These are phyloP conservation scores for Zymoseptoria passerinii DNA, from an alignment of 2,329 filamentous ascomycete genomes.

Conservation along the genomic window DNA sequence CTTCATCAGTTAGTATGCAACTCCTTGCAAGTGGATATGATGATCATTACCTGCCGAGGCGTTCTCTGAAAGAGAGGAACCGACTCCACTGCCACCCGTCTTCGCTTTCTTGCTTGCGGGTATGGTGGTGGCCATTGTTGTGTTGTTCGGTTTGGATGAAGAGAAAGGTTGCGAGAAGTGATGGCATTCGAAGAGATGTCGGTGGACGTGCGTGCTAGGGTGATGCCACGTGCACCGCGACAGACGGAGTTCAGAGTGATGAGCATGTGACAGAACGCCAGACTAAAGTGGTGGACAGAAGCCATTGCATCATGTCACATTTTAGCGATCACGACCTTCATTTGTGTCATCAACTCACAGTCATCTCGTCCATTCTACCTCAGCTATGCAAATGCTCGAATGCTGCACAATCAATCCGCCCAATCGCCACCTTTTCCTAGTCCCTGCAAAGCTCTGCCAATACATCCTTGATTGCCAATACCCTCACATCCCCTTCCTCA, in stretches of 20 bases:
- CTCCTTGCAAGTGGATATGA: neutral
- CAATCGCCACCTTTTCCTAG: neutral
- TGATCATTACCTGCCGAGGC: too few species aligned
- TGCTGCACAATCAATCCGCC: neutral
- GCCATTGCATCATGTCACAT: neutral
- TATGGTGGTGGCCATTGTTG: neutral
- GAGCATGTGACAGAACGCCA: slow-evolving; percentile 17
- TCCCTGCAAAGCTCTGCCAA: slow-evolving; percentile 13
- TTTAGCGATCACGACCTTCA: neutral
- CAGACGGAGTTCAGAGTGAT: neutral
- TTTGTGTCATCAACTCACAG: neutral
- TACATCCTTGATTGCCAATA: slow-evolving; percentile 19
- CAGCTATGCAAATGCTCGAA: slow-evolving; percentile 5
- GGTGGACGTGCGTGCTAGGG: neutral
- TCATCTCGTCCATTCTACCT: neutral
- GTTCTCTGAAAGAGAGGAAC: too few species aligned
- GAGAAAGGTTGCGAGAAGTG: neutral
- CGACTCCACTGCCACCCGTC: neutral
- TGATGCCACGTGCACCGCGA: neutral
- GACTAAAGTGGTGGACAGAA: neutral
- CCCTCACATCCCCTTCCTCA: slow-evolving; percentile 12
- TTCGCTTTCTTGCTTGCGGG: neutral
- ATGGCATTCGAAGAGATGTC: neutral
- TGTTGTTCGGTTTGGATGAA: neutral
- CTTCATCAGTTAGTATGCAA: neutral